phyloP scores from a whole-genome alignment of 2,329 filamentous ascomycete genomes.

The Canariomyces notabilis region DNA sequence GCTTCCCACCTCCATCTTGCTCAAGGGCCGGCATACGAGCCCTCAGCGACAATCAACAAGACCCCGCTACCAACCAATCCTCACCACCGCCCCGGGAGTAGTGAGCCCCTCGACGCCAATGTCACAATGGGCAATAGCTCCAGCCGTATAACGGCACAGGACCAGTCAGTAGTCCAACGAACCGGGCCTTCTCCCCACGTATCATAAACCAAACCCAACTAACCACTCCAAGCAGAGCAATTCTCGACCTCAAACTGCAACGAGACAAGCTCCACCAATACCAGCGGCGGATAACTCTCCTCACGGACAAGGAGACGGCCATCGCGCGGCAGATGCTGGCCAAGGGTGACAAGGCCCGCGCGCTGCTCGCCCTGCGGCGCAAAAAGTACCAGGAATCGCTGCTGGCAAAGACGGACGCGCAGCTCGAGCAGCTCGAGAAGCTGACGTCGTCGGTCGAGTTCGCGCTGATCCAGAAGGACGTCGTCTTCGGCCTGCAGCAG shows the following conservation, averaged over 20 bases:
- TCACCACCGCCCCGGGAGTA: neutral
- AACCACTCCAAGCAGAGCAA: slow-evolving; percentile 58
- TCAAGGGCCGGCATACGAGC: neutral
- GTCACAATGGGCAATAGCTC: slow-evolving; percentile 48
- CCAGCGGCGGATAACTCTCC: slow-evolving; percentile 79
- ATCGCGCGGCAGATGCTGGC: slow-evolving; percentile 80
- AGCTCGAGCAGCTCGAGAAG: slow-evolving; percentile 89
- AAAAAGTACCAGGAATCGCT: slow-evolving; percentile 97
- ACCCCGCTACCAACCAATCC: neutral
- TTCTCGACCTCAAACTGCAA: slow-evolving; percentile 95
- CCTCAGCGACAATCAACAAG: neutral
- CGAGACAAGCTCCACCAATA: slow-evolving; percentile 97
- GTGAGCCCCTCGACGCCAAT: slow-evolving; percentile 10
- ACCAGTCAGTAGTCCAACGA: slow-evolving; percentile 59
- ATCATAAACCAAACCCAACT: slow-evolving; percentile 1
- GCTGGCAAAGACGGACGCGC: slow-evolving; percentile 81
- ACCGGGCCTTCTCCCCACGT: slow-evolving; percentile 7
- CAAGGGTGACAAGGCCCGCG: slow-evolving; percentile 71
- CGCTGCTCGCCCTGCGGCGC: slow-evolving; percentile 80
- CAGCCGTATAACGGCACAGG: slow-evolving; percentile 65
- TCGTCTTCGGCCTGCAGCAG: slow-evolving; percentile 86
- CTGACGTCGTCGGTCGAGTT: slow-evolving; percentile 90
- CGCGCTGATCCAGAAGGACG: slow-evolving; percentile 92
- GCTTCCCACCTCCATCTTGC: neutral
- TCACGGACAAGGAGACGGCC: slow-evolving; percentile 82